Conservation (phyloP, 2,329 filamentous ascomycete species). For the Cladosporium halotolerans region DNA sequence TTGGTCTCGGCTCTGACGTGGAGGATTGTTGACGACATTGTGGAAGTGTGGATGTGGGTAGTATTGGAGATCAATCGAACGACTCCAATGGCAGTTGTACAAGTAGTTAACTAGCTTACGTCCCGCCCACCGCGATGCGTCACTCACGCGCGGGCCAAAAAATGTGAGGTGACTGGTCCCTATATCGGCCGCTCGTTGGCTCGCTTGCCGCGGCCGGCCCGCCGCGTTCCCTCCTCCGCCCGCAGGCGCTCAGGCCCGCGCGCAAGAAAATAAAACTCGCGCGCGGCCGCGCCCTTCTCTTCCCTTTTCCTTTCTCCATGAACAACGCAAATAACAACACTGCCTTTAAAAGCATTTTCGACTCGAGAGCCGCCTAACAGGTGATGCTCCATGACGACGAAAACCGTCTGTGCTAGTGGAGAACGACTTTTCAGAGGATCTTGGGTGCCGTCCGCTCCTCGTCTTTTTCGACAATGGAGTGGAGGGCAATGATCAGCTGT, state of each 20-base stretch:
- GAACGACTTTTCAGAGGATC: conserved; percentile 30
- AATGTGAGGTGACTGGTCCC: conserved; percentile 1
- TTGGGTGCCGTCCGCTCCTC: conserved; percentile 32
- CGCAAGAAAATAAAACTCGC: conserved; percentile 10
- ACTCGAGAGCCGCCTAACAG: conserved; percentile 29
- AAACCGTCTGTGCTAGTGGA: conserved; percentile 36
- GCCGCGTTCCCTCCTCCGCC: neutral
- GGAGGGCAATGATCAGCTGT: conserved; percentile 35
- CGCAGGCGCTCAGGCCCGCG: neutral
- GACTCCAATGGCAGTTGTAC: neutral
- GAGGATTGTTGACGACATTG: conserved; percentile 25
- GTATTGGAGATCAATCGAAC: neutral
- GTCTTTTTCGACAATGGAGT: conserved; percentile 23
- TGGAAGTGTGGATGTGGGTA: neutral
- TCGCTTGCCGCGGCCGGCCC: neutral
- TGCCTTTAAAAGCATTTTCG: conserved; percentile 36
- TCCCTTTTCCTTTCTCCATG: conserved; percentile 22
- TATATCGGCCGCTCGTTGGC: neutral
- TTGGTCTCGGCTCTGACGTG: conserved; percentile 33
- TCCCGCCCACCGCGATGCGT: conserved; percentile 4
- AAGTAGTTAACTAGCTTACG: neutral
- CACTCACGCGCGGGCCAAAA: conserved; percentile 6
- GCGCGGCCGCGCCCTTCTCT: neutral
- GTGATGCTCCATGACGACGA: conserved; percentile 36
- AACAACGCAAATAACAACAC: conserved; percentile 35